Evolutionary conservation across 805 yeast species (phyloP), one percentile per base, ranked within the genome.

Genomic region (Pichia gijzeniarum): DNA sequence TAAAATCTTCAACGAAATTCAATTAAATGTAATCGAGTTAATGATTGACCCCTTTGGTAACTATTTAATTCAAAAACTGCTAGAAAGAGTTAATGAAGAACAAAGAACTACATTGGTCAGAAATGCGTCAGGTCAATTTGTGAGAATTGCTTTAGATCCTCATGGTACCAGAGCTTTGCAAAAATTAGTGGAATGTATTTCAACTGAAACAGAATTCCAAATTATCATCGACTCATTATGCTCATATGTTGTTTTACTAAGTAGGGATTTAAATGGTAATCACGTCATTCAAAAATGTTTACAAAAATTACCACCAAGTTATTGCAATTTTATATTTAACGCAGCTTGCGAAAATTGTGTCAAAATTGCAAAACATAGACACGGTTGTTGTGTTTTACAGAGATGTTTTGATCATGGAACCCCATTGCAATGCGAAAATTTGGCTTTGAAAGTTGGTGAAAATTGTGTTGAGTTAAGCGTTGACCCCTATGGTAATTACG

Each of bases 41-140:
- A 91, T 93, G 98, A 76, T 77, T 27, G 96, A 90, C 63, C 96
- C 98, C 5, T 93, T 93, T 69, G 99, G 99, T n/a, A 93, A 93
- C 63, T 93, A 93, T 58, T 70, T 93, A 58, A 79, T 95, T 53
- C 99, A 93, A 65, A 93, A 91, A 63, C 67, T 93, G 45, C 72
- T 93, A 52, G 97, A 90, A 60, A 76, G 80, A 52, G 83, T 89
- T 21, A 69, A 74, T 32, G 71, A 73, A 33, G 82, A 74, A 49
- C 95, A 91, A 65, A 72, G 96, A 48, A 70, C 85, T 13, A 64
- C 71, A 14, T 64, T 93, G 39, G 83, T 91, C 27, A 69, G 76
- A 50, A 80, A 80, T 52, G 87, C 95, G 5, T 73, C 89, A 3
- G 77, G 85, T 2, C 80, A 80, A 35, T 76, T 90, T 57, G 81